A percentile compares a stretch with the other conserved stretches of the same genome.
Evolutionary conservation across 257 asterid species (phyloP).

Genomic region (Nicotiana knightiana): DNA sequence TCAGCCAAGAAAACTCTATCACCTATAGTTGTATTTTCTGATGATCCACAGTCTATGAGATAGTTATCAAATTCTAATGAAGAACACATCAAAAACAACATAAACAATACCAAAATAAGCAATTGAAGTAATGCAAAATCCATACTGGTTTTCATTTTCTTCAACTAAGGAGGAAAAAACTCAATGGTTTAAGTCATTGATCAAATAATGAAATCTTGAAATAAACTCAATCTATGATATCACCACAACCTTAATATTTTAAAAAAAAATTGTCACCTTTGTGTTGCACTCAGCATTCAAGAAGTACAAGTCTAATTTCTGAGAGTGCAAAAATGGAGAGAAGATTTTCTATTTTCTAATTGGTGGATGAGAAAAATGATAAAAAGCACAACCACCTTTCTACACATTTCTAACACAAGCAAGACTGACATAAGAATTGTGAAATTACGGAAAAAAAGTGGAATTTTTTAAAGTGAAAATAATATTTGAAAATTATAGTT

Average conservation of each 20-base stretch:
- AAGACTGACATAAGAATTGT: not conserved
- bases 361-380: slow-evolving; percentile 1
- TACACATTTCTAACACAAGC: not conserved
- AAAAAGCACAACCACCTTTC: not conserved
- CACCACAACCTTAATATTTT: not conserved
- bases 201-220: not conserved
- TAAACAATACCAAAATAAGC: not conserved
- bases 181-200: not conserved
- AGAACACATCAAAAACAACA: slow-evolving; percentile 10
- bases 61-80: slow-evolving; percentile 28
- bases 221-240: not conserved
- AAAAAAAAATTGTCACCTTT: not conserved
- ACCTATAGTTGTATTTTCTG: slow-evolving; percentile 17
- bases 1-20: slow-evolving; percentile 35
- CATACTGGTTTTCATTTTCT: not conserved
- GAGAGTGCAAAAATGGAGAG: not conserved
- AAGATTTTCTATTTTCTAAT: not conserved
- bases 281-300: slow-evolving; percentile 2
- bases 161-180: not conserved
- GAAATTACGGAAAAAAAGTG: not conserved
- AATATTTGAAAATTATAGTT: too few species aligned
- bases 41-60: slow-evolving; percentile 37
- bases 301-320: not conserved
- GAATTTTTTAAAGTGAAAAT: too few species aligned
- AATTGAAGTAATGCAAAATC: not conserved